Base-by-base conservation (phyloP, 257 asterid genomes). In the Schizonepeta tenuifolia region DNA sequence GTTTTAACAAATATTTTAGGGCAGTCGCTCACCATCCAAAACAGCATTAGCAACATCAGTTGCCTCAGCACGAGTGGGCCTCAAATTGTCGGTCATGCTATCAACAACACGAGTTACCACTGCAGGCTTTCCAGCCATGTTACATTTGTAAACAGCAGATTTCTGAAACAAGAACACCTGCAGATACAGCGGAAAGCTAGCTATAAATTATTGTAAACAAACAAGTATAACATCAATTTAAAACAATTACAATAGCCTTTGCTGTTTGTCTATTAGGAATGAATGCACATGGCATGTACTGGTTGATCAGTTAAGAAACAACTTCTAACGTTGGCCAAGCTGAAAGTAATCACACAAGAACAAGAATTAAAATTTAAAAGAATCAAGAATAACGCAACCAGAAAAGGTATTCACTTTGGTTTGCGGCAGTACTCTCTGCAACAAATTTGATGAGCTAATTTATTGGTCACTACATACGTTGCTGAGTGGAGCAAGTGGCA, bases 11-110 rank as follows among this genome's bases (percentile, higher is more conserved):
- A 38, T 40, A 67, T 72, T 24, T 31, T 58, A 64, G 46, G 57
- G 47, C 35, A 20, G 65, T 51, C 41, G 70, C 77, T 79, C 71
- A 89, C 97, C 98, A 83, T 92, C 98, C 86, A 92, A 85, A 62
- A 90, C 98, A 78, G 96, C 96, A 80, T 92, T 92, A 46, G 98
- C 98, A 6, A 92, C 96, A 90, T 92, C 98, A 72, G 98, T 92
- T 70, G 98, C 98, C 83, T 92, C 98, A 62, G 98, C 98, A 78
- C 98, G 98, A 60, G 98, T 92, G 59, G 98, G 98, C 81, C 98
- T 86, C 53, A 90, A 81, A 83, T 92, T 92, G 89, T 92, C 96
- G 13, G 97, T 92, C 98, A 92, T 92, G 50, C 98, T 92, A 79
- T 92, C 98, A 51, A 92, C 98, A 77, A 92, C 98, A 60, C 98